These are phyloP conservation scores for Ceratocystis alfenasii DNA, from an alignment of 2,329 filamentous ascomycete genomes.

Conservation along the genomic window DNA sequence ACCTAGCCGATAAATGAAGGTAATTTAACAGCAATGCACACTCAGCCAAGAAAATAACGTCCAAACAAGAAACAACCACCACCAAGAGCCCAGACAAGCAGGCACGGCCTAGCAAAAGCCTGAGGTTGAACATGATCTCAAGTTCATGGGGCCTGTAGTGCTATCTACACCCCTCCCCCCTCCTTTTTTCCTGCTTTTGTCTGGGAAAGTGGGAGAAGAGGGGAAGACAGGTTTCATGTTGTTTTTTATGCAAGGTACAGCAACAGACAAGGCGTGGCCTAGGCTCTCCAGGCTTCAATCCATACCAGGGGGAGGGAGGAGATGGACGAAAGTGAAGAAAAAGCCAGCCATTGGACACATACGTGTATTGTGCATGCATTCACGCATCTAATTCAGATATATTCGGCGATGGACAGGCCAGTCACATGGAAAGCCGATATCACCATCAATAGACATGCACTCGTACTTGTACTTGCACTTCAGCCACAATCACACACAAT, in stretches of 20 bases:
- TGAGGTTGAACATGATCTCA: background rate
- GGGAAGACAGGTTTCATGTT: slow-evolving; percentile 21
- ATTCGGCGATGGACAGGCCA: too few relatives aligned
- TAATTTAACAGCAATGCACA: slow-evolving; percentile 14
- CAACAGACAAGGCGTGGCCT: background rate
- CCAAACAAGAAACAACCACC: slow-evolving; percentile 7
- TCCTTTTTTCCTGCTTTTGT: background rate
- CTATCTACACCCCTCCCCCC: background rate
- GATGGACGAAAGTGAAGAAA: background rate
- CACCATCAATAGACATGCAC: too few relatives aligned
- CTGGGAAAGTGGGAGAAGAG: slow-evolving; percentile 24
- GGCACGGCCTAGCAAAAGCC: background rate
- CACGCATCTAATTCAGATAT: too few relatives aligned
- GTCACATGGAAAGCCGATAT: too few relatives aligned
- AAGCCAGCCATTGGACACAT: too few relatives aligned
- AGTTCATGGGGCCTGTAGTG: background rate
- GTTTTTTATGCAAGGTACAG: slow-evolving; percentile 10
- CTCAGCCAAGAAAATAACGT: background rate
- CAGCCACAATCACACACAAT: background rate
- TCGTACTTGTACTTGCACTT: too few relatives aligned
- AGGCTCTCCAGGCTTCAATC: background rate
- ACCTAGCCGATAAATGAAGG: slow-evolving; percentile 17
- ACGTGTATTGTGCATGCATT: too few relatives aligned
- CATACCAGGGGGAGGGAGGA: background rate
- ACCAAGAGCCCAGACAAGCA: background rate